phyloP scores from a whole-genome alignment of 495 filamentous ascomycete species.

The Penicillium soppii region DNA sequence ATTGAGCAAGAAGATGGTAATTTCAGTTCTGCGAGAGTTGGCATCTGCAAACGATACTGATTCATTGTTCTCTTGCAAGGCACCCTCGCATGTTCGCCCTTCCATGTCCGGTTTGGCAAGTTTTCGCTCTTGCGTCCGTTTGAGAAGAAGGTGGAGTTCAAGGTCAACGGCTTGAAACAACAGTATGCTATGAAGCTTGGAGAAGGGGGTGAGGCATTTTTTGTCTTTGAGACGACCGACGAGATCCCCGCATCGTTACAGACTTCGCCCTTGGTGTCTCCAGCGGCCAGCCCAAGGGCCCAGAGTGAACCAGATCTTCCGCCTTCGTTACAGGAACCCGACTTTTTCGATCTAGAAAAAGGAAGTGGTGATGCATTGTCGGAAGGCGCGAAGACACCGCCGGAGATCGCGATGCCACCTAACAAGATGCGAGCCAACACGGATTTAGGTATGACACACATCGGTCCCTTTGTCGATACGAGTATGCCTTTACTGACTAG shows the following conservation, averaged over 20 bases:
- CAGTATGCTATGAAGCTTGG: conserved; percentile 98
- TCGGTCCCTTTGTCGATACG: neutral
- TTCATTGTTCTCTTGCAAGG: conserved; percentile 38
- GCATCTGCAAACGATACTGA: neutral
- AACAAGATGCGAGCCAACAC: conserved; percentile 46
- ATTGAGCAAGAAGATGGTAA: conserved; percentile 94
- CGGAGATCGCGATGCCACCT: conserved; percentile 33
- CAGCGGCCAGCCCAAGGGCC: conserved; percentile 71
- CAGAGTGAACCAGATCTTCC: conserved; percentile 53
- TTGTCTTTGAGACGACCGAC: conserved; percentile 93
- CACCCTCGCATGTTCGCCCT: conserved; percentile 86
- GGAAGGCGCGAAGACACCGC: conserved; percentile 26
- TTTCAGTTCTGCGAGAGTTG: neutral
- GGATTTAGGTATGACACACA: conserved; percentile 43
- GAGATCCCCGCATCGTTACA: conserved; percentile 86
- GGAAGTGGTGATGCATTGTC: conserved; percentile 19
- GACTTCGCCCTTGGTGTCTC: conserved; percentile 90
- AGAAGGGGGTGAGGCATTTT: conserved; percentile 96
- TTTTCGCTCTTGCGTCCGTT: conserved; percentile 93
- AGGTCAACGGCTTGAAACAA: conserved; percentile 88
- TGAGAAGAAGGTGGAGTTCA: conserved; percentile 99
- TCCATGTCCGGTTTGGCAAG: conserved; percentile 98
- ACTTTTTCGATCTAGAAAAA: conserved; percentile 70
- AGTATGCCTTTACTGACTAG: conserved; percentile 1
- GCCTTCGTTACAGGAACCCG: conserved; percentile 71